These are phyloP conservation scores for Limtongia smithiae DNA, from an alignment of 805 yeast species.

Conservation along the genomic window DNA sequence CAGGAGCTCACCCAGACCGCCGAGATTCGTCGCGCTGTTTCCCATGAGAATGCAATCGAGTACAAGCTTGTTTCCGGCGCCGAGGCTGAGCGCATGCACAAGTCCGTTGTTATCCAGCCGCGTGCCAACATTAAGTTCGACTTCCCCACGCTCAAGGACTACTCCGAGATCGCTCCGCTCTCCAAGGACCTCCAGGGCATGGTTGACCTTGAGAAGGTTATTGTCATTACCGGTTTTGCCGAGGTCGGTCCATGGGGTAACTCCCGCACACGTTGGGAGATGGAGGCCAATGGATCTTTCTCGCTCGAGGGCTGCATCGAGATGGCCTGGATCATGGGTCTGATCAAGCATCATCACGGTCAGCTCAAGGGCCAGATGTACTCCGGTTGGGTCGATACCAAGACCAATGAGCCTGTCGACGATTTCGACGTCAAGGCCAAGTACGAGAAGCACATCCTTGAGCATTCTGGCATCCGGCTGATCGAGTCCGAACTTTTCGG, in stretches of 20 bases:
- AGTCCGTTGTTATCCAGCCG: slow-evolving; percentile 76
- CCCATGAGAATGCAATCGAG: slow-evolving; percentile 88
- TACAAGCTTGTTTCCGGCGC: slow-evolving; percentile 82
- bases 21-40: slow-evolving; percentile 91
- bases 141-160: slow-evolving; percentile 83
- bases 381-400: slow-evolving; percentile 97
- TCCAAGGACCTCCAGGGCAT: slow-evolving; percentile 69
- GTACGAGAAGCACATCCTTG: slow-evolving; percentile 84
- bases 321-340: slow-evolving; percentile 99
- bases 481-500: slow-evolving; percentile 92
- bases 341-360: slow-evolving; percentile 93
- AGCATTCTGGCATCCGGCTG: slow-evolving; percentile 94
- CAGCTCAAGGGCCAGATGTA: slow-evolving; percentile 74
- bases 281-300: slow-evolving; percentile 93
- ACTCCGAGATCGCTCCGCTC: slow-evolving; percentile 54
- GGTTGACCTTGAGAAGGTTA: slow-evolving; percentile 84
- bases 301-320: slow-evolving; percentile 97
- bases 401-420: slow-evolving; percentile 87
- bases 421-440: slow-evolving; percentile 89
- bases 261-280: slow-evolving; percentile 98
- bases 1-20: slow-evolving; percentile 68
- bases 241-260: slow-evolving; percentile 99
- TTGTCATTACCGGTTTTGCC: slow-evolving; percentile 96
- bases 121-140: slow-evolving; percentile 91
- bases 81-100: slow-evolving; percentile 79